Evolutionary conservation across 495 filamentous ascomycete species (phyloP), one percentile per base, ranked within the genome.

Genomic region (Xylaria nigripes): DNA sequence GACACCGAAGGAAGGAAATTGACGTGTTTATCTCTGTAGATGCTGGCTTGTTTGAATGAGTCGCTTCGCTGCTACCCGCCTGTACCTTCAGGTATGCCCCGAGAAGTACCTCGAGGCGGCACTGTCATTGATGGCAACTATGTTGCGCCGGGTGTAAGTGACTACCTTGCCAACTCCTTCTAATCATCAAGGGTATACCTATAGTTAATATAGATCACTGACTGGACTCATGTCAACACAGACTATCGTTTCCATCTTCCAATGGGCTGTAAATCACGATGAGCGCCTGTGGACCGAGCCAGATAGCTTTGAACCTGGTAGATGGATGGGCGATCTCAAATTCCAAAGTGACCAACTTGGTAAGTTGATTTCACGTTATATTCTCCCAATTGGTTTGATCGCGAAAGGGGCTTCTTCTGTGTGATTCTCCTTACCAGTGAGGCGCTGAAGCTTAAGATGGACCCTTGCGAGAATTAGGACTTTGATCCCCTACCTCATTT

Each of bases 61-160:
- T 72, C 68, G 0, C 61, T 86, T 45, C 76, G 84, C 0, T 72
- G 85, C 54, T 82, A 81, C 58, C 79, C 83, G 6, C 81, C 83
- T 48, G 32, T 55, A 18, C 74, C 83, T 0, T 48, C 69, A 2
- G 71, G 72, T 6, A 59, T 80, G 2, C 69, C 74, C 0, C 70
- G 84, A 3, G 36, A 69, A 0, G 66, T 71, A 8, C 68, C 65
- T 0, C 19, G 52, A 0, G 61, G 52, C 10, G n/a, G n/a, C n/a
- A n/a, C n/a, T n/a, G n/a, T n/a, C n/a, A n/a, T n/a, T n/a, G n/a
- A n/a, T n/a, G n/a, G n/a, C n/a, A n/a, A n/a, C n/a, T n/a, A n/a
- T n/a, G n/a, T n/a, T n/a, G n/a, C n/a, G n/a, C n/a, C n/a, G n/a
- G n/a, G n/a, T n/a, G n/a, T n/a, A n/a, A n/a, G n/a, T n/a, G n/a